Conservation (phyloP, 441 rosid genomes). For the Adansonia madagascariensis region DNA sequence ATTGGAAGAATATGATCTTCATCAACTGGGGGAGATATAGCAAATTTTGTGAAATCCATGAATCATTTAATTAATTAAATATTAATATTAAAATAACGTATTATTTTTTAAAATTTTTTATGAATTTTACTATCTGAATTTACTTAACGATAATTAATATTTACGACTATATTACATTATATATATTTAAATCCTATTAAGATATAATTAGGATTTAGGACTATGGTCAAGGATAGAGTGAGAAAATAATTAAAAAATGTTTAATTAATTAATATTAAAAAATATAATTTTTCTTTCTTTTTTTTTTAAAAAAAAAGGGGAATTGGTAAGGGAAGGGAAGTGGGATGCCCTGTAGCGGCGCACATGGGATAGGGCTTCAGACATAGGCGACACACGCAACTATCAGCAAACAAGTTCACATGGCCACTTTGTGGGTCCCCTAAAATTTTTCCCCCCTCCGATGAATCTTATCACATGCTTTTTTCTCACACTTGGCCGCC, state of each 20-base stretch:
- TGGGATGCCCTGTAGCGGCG: conserved; percentile 54
- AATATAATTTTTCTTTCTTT: too few relatives aligned
- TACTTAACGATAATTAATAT: too few relatives aligned
- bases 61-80: too few relatives aligned
- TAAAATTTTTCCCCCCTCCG: conserved; percentile 6
- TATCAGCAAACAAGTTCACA: conserved; percentile 41
- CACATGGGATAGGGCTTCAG: conserved; percentile 55
- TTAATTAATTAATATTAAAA: neutral
- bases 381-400: conserved; percentile 37
- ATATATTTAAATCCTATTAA: neutral
- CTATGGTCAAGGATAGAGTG: neutral
- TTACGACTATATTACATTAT: neutral
- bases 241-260: neutral
- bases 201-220: neutral
- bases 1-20: neutral
- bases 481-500: conserved; percentile 31
- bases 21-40: neutral
- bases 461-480: conserved; percentile 44
- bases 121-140: too few relatives aligned
- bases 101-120: too few relatives aligned
- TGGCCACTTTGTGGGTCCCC: conserved; percentile 35
- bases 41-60: neutral
- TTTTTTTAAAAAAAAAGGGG: neutral
- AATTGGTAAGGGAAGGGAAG: conserved; percentile 8
- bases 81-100: too few relatives aligned